These are phyloP conservation scores for Entrophospora sp. DNA, from an alignment of 192 early-diverging fungal species.

Conservation along the genomic window DNA sequence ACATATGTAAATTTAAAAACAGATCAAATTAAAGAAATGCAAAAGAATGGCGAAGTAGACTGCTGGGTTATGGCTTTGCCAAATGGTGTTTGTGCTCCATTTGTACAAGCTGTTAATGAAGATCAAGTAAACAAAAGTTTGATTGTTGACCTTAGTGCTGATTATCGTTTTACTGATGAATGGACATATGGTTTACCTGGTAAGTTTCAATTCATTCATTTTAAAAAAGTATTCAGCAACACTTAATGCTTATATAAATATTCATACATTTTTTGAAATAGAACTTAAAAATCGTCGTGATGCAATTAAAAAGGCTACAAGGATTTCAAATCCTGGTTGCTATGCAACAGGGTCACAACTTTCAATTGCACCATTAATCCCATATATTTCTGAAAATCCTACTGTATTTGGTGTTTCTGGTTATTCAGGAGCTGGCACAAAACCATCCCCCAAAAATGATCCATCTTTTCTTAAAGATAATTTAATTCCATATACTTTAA, in stretches of 20 bases:
- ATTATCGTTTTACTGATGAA: conserved; percentile 78
- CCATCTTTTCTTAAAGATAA: conserved; percentile 78
- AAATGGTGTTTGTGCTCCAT: conserved; percentile 89
- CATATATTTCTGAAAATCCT: conserved; percentile 51
- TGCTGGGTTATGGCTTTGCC: conserved; percentile 96
- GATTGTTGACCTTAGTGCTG: conserved; percentile 84
- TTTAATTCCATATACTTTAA: conserved; percentile 84
- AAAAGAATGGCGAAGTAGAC: conserved; percentile 63
- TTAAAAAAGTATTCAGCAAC: too few species aligned
- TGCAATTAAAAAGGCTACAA: conserved; percentile 48
- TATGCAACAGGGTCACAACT: conserved; percentile 97
- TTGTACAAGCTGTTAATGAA: conserved; percentile 72
- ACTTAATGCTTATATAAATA: not conserved
- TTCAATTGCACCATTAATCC: conserved; percentile 75
- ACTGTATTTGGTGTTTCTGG: conserved; percentile 94
- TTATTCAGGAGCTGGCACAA: conserved; percentile 98
- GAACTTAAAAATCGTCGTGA: conserved; percentile 68
- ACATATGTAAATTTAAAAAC: conserved; percentile 78
- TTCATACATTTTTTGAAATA: conserved; percentile 10
- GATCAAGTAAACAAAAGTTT: conserved; percentile 45
- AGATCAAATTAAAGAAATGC: conserved; percentile 50
- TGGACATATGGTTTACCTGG: conserved; percentile 86
- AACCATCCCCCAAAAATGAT: conserved; percentile 94
- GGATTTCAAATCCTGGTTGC: conserved; percentile 95
- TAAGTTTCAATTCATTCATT: too few species aligned